These are phyloP conservation scores for Trichosporon ovoides DNA, from an alignment of 1,284 basidiomycete species.

Conservation along the genomic window DNA sequence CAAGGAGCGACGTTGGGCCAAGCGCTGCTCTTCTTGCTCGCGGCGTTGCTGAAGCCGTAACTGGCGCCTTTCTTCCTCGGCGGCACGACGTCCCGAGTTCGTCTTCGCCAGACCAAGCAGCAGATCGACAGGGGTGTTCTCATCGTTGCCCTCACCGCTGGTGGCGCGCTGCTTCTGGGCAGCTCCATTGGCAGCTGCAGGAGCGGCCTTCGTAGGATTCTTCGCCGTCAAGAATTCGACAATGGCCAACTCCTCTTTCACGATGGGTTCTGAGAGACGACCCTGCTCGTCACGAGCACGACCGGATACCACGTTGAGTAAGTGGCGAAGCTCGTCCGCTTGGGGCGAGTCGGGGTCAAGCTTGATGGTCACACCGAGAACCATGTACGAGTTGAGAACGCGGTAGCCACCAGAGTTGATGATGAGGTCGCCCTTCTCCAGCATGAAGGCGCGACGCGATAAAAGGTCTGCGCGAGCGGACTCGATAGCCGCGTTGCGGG, in stretches of 20 bases:
- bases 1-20: slow-evolving; percentile 20
- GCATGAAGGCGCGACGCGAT: slow-evolving; percentile 46
- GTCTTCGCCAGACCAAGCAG: slow-evolving; percentile 44
- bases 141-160: slow-evolving; percentile 21
- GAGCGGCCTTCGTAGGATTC: slow-evolving; percentile 15
- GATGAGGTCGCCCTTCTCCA: slow-evolving; percentile 49
- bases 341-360: slow-evolving; percentile 48
- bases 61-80: slow-evolving; percentile 45
- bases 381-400: slow-evolving; percentile 50
- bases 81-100: slow-evolving; percentile 39
- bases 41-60: slow-evolving; percentile 40
- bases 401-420: slow-evolving; percentile 48
- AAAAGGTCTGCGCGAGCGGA: slow-evolving; percentile 49
- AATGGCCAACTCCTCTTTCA: slow-evolving; percentile 50
- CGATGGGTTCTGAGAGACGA: slow-evolving; percentile 47
- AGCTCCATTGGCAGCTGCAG: slow-evolving; percentile 16
- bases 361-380: slow-evolving; percentile 49
- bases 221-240: slow-evolving; percentile 50
- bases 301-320: slow-evolving; percentile 50
- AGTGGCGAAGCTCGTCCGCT: slow-evolving; percentile 48
- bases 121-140: slow-evolving; percentile 44
- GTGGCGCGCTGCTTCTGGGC: slow-evolving; percentile 12
- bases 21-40: slow-evolving; percentile 38
- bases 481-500: slow-evolving; percentile 49
- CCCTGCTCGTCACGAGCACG: slow-evolving; percentile 46